These are phyloP conservation scores for Colletotrichum echinochloae DNA, from an alignment of 2,329 filamentous ascomycete genomes.

Conservation along the genomic window DNA sequence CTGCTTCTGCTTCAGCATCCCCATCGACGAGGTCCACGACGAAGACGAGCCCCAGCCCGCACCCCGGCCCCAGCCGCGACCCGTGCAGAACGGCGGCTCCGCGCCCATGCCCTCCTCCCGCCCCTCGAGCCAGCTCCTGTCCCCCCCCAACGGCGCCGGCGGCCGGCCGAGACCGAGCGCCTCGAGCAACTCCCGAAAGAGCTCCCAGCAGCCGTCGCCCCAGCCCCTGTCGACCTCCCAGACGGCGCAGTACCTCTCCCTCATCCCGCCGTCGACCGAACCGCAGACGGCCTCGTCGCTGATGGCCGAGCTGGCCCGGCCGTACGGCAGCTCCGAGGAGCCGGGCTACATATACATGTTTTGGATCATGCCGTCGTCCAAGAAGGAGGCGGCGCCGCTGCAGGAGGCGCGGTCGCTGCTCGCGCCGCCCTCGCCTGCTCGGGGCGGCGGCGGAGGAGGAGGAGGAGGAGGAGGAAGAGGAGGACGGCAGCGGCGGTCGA, in stretches of 20 bases:
- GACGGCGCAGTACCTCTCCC: slow-evolving; percentile 65
- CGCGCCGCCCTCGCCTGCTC: slow-evolving; percentile 61
- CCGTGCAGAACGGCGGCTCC: slow-evolving; percentile 53
- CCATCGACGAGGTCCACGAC: slow-evolving; percentile 56
- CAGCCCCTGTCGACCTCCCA: slow-evolving; percentile 49
- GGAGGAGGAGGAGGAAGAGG: slow-evolving; percentile 46
- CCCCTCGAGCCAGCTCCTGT: slow-evolving; percentile 38
- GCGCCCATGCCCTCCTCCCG: slow-evolving; percentile 26
- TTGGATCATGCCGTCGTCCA: slow-evolving; percentile 83
- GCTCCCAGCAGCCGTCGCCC: slow-evolving; percentile 45
- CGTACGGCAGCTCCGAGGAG: slow-evolving; percentile 76
- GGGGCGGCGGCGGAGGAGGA: slow-evolving; percentile 50
- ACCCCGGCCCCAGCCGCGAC: slow-evolving; percentile 59
- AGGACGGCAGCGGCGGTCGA: slow-evolving; percentile 60
- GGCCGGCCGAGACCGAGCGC: slow-evolving; percentile 42
- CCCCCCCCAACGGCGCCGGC: slow-evolving; percentile 35
- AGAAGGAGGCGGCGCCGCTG: slow-evolving; percentile 64
- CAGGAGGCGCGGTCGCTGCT: slow-evolving; percentile 72
- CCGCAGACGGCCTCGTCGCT: slow-evolving; percentile 77
- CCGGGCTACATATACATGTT: slow-evolving; percentile 99
- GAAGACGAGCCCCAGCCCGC: slow-evolving; percentile 46
- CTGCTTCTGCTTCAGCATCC: slow-evolving; percentile 67
- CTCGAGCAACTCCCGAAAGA: slow-evolving; percentile 47
- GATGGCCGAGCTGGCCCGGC: slow-evolving; percentile 80
- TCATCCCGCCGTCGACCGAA: slow-evolving; percentile 76